Evolutionary conservation across 306 rosid genomes (phyloP).

Genomic region (Gillenia trifoliata): DNA sequence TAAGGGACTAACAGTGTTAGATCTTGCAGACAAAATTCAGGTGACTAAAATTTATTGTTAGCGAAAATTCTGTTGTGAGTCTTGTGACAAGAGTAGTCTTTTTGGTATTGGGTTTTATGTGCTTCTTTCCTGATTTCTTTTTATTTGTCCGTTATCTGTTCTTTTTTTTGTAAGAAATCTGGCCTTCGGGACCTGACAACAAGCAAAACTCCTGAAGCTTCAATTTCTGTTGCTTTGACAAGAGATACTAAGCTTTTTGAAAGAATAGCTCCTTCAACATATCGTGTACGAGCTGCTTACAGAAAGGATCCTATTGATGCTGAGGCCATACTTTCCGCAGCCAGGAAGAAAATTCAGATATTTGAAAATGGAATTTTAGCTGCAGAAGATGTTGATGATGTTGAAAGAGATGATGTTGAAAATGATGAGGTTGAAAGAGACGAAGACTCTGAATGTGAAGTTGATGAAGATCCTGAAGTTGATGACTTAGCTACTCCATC

Average conservation of each 20-base stretch:
- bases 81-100: background rate
- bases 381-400: constrained; percentile 85
- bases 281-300: constrained; percentile 85
- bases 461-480: constrained; percentile 93
- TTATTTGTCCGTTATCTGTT: background rate
- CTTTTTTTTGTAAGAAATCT: constrained; percentile 61
- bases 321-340: constrained; percentile 78
- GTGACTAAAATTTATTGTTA: constrained; percentile 28
- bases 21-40: constrained; percentile 98
- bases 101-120: background rate
- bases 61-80: background rate
- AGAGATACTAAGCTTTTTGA: constrained; percentile 97
- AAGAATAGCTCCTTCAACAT: constrained; percentile 98
- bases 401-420: constrained; percentile 87
- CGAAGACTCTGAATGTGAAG: constrained; percentile 91
- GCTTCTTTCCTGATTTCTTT: constrained; percentile 8
- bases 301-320: constrained; percentile 93
- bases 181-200: constrained; percentile 98
- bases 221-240: constrained; percentile 97
- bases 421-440: constrained; percentile 93
- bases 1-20: constrained; percentile 84
- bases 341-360: constrained; percentile 91
- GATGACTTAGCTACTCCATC: constrained; percentile 68
- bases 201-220: constrained; percentile 98
- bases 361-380: constrained; percentile 91